Percentiles rank a stretch among this genome's conserved stretches.
phyloP scores from a whole-genome alignment of 2,329 filamentous ascomycete genomes.

The Clathrospora elynae region DNA sequence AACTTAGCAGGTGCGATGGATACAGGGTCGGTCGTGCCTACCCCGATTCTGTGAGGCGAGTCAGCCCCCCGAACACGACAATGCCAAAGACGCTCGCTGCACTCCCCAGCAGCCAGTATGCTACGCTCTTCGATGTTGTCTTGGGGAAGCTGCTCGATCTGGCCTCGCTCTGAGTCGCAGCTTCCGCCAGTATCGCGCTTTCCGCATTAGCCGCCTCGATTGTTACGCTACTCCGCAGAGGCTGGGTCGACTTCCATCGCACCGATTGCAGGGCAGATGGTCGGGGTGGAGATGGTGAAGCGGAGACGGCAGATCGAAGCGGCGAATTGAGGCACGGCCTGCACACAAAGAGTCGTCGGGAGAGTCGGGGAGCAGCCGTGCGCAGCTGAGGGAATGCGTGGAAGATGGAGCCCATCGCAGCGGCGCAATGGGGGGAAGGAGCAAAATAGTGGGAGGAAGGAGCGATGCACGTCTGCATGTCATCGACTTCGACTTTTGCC shows the following conservation, averaged over 20 bases:
- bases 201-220: slow-evolving; percentile 22
- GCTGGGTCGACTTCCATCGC: slow-evolving; percentile 45
- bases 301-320: slow-evolving; percentile 26
- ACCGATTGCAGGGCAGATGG: slow-evolving; percentile 38
- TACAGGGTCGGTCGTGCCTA: slow-evolving; percentile 51
- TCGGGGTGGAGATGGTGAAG: slow-evolving; percentile 24
- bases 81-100: slow-evolving; percentile 95
- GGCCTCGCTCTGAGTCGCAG: slow-evolving; percentile 14
- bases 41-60: slow-evolving; percentile 94
- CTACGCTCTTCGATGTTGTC: slow-evolving; percentile 75
- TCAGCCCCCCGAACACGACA: slow-evolving; percentile 92
- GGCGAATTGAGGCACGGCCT: slow-evolving; percentile 40
- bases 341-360: slow-evolving; percentile 44
- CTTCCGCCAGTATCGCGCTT: slow-evolving; percentile 17
- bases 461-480: slow-evolving; percentile 8
- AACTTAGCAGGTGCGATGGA: slow-evolving; percentile 21
- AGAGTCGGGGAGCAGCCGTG: slow-evolving; percentile 46
- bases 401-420: slow-evolving; percentile 45
- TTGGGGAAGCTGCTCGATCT: slow-evolving; percentile 57
- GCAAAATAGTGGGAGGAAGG: not conserved
- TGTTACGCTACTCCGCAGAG: slow-evolving; percentile 31
- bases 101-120: slow-evolving; percentile 90
- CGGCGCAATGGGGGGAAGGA: slow-evolving; percentile 6
- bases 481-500: slow-evolving; percentile 16
- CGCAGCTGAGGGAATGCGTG: slow-evolving; percentile 46